These are phyloP conservation scores for Pythium myriotylum DNA, from an alignment of 352 stramenopile species.

Conservation along the genomic window DNA sequence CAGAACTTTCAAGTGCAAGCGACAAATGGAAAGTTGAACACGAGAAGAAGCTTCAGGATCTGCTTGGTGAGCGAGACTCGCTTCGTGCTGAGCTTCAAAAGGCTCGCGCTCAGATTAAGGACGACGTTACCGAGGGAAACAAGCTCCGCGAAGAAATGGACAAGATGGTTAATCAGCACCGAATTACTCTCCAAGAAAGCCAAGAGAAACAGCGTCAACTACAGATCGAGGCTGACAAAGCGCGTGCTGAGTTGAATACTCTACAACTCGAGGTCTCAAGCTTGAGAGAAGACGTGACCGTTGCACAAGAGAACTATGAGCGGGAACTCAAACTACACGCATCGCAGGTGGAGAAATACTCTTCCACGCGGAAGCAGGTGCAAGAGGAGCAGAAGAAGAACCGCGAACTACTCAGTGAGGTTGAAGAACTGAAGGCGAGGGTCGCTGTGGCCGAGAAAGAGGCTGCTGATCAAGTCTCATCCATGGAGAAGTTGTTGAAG, in stretches of 20 bases:
- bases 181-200: conserved; percentile 40
- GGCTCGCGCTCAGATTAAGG: conserved; percentile 52
- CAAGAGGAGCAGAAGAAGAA: conserved; percentile 49
- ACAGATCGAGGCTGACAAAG: conserved; percentile 45
- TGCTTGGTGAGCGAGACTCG: conserved; percentile 42
- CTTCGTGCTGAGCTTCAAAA: conserved; percentile 52
- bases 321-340: conserved; percentile 83
- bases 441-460: conserved; percentile 36
- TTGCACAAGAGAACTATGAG: conserved; percentile 80
- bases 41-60: conserved; percentile 46
- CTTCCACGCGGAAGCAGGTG: conserved; percentile 51
- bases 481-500: conserved; percentile 52
- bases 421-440: conserved; percentile 46
- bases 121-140: conserved; percentile 61
- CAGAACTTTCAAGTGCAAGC: conserved; percentile 61
- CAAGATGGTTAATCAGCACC: conserved; percentile 37
- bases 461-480: conserved; percentile 33
- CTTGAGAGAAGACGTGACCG: conserved; percentile 48
- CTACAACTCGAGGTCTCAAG: conserved; percentile 49
- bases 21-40: conserved; percentile 63
- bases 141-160: conserved; percentile 74
- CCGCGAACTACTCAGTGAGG: conserved; percentile 38
- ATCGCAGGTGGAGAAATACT: conserved; percentile 57
- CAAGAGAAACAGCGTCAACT: conserved; percentile 51
- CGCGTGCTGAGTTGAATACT: conserved; percentile 45